A percentile compares a stretch with the other conserved stretches of the same genome.
Evolutionary conservation across 129 eudicot species (phyloP).

Genomic region (Flaveria ramosissima): DNA sequence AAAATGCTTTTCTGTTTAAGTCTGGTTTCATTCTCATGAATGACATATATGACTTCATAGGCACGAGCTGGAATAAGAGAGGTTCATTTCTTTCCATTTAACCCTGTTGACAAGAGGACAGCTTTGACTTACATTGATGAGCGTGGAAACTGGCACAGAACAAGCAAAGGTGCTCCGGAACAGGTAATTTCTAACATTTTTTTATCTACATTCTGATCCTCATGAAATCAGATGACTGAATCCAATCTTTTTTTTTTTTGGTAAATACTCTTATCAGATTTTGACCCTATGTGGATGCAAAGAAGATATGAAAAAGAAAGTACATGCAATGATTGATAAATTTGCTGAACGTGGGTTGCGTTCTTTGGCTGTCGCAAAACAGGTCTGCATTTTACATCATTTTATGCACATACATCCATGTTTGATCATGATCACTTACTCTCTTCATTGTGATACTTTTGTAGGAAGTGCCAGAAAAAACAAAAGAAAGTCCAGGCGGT

Average conservation of each 20-base stretch:
- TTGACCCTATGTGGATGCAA: conserved; percentile 77
- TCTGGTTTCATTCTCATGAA: neutral
- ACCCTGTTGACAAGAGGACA: conserved; percentile 92
- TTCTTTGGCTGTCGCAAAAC: conserved; percentile 82
- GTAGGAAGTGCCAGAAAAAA: conserved; percentile 83
- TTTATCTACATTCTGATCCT: neutral
- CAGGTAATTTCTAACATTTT: conserved; percentile 49
- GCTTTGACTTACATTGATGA: conserved; percentile 83
- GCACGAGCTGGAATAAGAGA: conserved; percentile 85
- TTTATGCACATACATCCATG: neutral
- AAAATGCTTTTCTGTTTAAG: neutral
- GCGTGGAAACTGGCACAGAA: conserved; percentile 80
- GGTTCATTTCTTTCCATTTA: conserved; percentile 84
- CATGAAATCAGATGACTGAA: conserved; percentile 12
- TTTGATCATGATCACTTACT: conserved; percentile 11
- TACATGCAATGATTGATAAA: conserved; percentile 80
- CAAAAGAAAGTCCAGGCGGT: conserved; percentile 71
- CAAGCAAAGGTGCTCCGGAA: conserved; percentile 95
- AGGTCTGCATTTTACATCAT: conserved; percentile 42
- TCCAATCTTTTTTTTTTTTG: neutral
- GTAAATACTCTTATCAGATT: conserved; percentile 41
- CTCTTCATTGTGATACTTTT: neutral
- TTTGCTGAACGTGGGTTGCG: conserved; percentile 89
- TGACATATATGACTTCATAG: conserved; percentile 33
- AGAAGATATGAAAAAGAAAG: conserved; percentile 78